Base-by-base conservation (phyloP, 2,329 filamentous ascomycete species). In the Aspergillus ochraceoroseus region DNA sequence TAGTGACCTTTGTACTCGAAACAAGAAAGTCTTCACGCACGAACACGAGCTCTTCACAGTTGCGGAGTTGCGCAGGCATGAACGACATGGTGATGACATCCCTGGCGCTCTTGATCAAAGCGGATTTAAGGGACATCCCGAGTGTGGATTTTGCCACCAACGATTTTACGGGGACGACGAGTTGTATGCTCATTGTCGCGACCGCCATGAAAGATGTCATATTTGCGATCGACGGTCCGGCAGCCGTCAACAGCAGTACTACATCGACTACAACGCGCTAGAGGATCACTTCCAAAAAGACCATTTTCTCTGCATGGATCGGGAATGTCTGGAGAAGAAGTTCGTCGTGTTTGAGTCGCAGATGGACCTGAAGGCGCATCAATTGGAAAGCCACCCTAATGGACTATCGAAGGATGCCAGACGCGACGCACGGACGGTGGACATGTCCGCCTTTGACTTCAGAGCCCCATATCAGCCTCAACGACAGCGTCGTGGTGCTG, bases 21-120 rank as follows among this genome's bases (percentile, higher is more conserved):
- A 95, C 71, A 98, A 98, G 68, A 95, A 95, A 60, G 88, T 95
- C 22, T 98, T 98, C 56, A 95, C 92, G 1, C 92, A 98, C 66
- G 92, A 98, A 66, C 92, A 98, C 61, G 87, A 94, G 48, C 75
- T 98, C 1, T 96, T 95, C 63, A 83, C 85, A 1, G 76, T 80
- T 47, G 77, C 82, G 48, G 87, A 90, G 53, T 72, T 96, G 34
- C 81, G 85, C 52, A 85, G 80, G 56, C 92, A 98, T 63, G 94
- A 96, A 75, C 85, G 80, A 47, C 80, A 83, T 48, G 92, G 92
- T 43, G 92, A 98, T 57, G 87, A 96, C 61, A 83, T 83, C 49
- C 89, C 90, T 3, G 90, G 92, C 22, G 84, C 89, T 0, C 73
- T 85, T 25, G 87, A 95, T 55, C 92, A 96, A 70, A 95, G 86